These are phyloP conservation scores for Cladophialophora chaetospira DNA, from an alignment of 2,329 filamentous ascomycete species.

Conservation along the genomic window DNA sequence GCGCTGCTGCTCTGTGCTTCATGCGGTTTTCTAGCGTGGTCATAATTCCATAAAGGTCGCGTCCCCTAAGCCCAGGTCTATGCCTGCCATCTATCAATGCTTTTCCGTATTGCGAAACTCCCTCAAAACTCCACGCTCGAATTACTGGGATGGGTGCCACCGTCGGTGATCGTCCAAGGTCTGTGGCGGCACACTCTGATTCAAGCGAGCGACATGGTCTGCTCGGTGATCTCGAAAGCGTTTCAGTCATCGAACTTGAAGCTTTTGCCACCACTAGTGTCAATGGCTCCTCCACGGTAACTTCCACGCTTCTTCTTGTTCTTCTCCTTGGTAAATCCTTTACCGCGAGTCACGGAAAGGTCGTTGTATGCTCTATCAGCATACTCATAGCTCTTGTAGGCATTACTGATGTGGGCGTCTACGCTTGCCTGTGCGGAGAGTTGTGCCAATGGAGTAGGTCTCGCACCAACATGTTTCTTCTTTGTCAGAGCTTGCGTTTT, in stretches of 20 bases:
- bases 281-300: slow-evolving; percentile 86
- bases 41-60: not conserved
- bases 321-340: slow-evolving; percentile 99
- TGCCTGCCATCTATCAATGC: not conserved
- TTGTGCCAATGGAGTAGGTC: slow-evolving; percentile 77
- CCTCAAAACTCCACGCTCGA: slow-evolving; percentile 38
- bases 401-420: slow-evolving; percentile 74
- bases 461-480: slow-evolving; percentile 50
- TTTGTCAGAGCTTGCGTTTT: not conserved
- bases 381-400: slow-evolving; percentile 81
- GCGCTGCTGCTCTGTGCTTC: no score
- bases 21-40: not conserved
- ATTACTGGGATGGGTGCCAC: not conserved
- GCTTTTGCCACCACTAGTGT: slow-evolving; percentile 77
- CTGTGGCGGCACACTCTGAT: not conserved
- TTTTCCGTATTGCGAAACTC: not conserved
- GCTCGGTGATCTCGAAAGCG: not conserved
- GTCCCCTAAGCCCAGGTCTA: not conserved
- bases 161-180: not conserved
- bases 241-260: slow-evolving; percentile 90
- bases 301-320: slow-evolving; percentile 96
- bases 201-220: no score
- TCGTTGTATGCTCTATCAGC: slow-evolving; percentile 86
- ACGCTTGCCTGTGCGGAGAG: slow-evolving; percentile 67
- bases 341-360: slow-evolving; percentile 86